Evolutionary conservation across 208 protist genomes (phyloP).

Genomic region (Trypanosoma conorhini): DNA sequence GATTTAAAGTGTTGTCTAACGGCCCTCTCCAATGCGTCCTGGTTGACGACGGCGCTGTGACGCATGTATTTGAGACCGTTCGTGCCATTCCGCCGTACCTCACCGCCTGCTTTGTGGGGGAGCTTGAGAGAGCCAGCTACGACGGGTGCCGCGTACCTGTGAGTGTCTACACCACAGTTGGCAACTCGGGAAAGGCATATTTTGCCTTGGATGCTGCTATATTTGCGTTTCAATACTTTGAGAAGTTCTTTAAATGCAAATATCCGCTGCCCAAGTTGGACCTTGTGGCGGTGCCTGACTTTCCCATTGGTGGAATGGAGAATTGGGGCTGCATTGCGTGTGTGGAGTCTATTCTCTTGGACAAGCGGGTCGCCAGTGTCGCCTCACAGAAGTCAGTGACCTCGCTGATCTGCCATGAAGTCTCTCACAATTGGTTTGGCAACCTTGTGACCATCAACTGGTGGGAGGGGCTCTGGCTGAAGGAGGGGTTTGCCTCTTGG

Average conservation of each 20-base stretch:
- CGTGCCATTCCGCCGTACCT: conserved; percentile 97
- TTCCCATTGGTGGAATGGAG: conserved; percentile 98
- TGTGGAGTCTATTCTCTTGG: conserved; percentile 88
- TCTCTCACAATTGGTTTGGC: conserved; percentile 98
- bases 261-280: conserved; percentile 98
- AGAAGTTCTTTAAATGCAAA: conserved; percentile 86
- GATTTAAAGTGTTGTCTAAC: conserved; percentile 84
- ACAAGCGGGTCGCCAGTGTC: conserved; percentile 61
- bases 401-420: conserved; percentile 95
- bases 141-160: conserved; percentile 67
- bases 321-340: conserved; percentile 96
- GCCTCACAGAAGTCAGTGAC: conserved; percentile 74
- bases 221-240: conserved; percentile 84
- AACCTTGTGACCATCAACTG: conserved; percentile 99
- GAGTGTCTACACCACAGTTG: conserved; percentile 70
- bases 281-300: conserved; percentile 96
- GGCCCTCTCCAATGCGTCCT: conserved; percentile 55
- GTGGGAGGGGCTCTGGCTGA: conserved; percentile 99
- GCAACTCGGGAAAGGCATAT: conserved; percentile 56
- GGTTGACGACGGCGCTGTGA: conserved; percentile 29
- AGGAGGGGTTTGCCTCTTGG: conserved; percentile 99
- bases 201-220: conserved; percentile 85
- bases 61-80: conserved; percentile 82
- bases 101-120: conserved; percentile 93
- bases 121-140: conserved; percentile 84